Evolutionary conservation across 345 rosid species (phyloP), one percentile per base, ranked within the genome.

Genomic region (Sonneratia alba): DNA sequence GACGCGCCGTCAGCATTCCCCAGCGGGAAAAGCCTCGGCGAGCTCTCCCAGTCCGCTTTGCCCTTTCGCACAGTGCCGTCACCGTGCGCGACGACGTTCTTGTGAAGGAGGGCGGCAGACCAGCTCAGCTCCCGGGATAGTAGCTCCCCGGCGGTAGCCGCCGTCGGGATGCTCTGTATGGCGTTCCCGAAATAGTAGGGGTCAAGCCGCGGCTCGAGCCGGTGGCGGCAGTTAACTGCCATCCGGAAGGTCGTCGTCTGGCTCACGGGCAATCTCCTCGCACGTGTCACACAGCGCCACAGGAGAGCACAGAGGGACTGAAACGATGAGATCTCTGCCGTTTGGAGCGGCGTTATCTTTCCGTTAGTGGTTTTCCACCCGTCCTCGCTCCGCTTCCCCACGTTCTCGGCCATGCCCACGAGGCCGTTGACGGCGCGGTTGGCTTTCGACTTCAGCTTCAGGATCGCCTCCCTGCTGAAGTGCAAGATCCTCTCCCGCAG

Each of bases 1-100:
- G 97, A 91, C 43, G 99, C 99, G 3, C 99, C 99, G 67, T 95
- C 99, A 36, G 78, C 72, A 79, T 95, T 95, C 13, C 99, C 99
- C 3, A 94, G 78, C n/a, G 97, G 98, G n/a, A 94, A 94, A 71
- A 94, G 19, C 84, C 93, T 79, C 69, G 99, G 99, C 45, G 83
- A 74, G 16, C 66, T 84, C 76, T 90, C 99, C 99, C 99, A 94
- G 1, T 72, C 77, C 51, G 81, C 87, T 32, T 90, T 77, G 4
- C 97, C 93, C 13, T 76, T 71, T 49, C 91, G 87, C 72, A 91
- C 98, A 72, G 88, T 90, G 6, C 37, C 76, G 64, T 90, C 82
- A 18, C 68, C 84, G 78, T 94, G 91, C 3, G 95, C 92, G 71
- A 88, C 85, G 53, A 94, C 97, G 87, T 90, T 94, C 74, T 71